phyloP scores from a whole-genome alignment of 768 basidiomycete genomes.

The Hygrocybe coccinea region DNA sequence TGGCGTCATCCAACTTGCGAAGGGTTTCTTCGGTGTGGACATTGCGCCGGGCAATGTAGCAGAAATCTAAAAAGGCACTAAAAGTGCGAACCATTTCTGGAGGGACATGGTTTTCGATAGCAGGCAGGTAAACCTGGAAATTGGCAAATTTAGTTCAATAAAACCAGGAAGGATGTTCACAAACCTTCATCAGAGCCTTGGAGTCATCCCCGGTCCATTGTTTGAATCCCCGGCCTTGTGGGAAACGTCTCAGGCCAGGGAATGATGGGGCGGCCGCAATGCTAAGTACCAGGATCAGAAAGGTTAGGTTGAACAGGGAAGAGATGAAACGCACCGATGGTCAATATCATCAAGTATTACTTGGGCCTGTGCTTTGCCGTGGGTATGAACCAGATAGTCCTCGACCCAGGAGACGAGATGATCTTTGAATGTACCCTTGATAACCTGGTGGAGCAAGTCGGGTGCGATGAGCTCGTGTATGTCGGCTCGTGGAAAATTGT shows the following conservation, averaged over 20 bases:
- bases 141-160: not conserved
- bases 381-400: too few species aligned
- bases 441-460: too few species aligned
- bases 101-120: conserved; percentile 17
- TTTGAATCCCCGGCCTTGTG: conserved; percentile 6
- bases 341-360: conserved; percentile 34
- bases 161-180: not conserved
- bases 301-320: not conserved
- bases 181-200: conserved; percentile 12
- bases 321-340: conserved; percentile 16
- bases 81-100: conserved; percentile 13
- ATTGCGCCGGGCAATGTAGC: conserved; percentile 18
- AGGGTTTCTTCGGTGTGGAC: conserved; percentile 10
- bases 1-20: not conserved
- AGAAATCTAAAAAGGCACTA: conserved; percentile 21
- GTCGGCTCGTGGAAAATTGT: too few species aligned
- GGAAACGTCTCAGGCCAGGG: conserved; percentile 10
- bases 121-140: conserved; percentile 19
- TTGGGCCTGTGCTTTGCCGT: conserved; percentile 16
- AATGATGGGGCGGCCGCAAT: conserved; percentile 9
- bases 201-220: conserved; percentile 15
- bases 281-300: not conserved
- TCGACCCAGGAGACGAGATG: too few species aligned
- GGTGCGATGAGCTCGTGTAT: too few species aligned
- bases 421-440: too few species aligned